Conservation (phyloP, 1,139 yeast species). For the Saccharomyces hybrid region DNA sequence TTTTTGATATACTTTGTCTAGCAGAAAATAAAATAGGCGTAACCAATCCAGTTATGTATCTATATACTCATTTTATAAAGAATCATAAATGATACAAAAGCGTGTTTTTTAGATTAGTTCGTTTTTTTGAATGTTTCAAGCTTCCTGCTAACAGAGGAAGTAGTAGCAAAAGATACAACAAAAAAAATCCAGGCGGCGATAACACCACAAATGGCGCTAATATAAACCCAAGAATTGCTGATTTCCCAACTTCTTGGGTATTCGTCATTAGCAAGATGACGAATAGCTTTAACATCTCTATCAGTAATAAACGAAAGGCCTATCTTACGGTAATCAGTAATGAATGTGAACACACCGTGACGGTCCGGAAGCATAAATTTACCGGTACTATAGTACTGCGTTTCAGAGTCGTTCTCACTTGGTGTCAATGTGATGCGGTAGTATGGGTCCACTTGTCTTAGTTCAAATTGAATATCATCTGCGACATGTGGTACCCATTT, state of each 20-base stretch:
- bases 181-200: constrained; percentile 70
- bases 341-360: constrained; percentile 91
- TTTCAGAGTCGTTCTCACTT: constrained; percentile 24
- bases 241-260: constrained; percentile 91
- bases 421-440: constrained; percentile 60
- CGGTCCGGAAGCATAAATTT: constrained; percentile 83
- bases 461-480: constrained; percentile 67
- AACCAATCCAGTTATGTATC: background rate
- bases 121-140: constrained; percentile 9
- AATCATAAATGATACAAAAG: background rate
- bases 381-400: constrained; percentile 38
- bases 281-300: constrained; percentile 66
- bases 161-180: constrained; percentile 46
- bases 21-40: background rate
- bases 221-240: constrained; percentile 86
- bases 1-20: background rate
- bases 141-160: constrained; percentile 17
- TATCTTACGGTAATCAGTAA: constrained; percentile 66
- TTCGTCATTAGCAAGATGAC: constrained; percentile 95
- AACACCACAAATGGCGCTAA: constrained; percentile 63
- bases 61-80: background rate
- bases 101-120: constrained; percentile 7
- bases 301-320: constrained; percentile 66
- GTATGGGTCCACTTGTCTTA: constrained; percentile 91
- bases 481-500: constrained; percentile 63